Conservation (phyloP, 225 moss, liverwort and hornwort species). For the Neckera pumila region DNA sequence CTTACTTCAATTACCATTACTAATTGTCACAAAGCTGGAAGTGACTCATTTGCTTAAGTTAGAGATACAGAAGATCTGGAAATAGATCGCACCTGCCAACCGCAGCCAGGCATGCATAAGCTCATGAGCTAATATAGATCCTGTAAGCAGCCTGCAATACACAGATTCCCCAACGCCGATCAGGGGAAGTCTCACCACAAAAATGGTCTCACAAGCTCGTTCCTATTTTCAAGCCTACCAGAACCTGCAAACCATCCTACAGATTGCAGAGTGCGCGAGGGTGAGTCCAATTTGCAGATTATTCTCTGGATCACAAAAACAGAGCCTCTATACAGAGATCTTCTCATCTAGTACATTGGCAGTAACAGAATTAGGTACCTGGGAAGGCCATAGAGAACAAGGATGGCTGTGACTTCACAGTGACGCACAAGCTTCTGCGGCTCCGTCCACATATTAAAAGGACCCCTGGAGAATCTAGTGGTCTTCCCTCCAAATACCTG, state of each 20-base stretch:
- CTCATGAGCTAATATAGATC: constrained; percentile 75
- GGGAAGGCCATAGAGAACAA: constrained; percentile 69
- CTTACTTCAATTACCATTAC: background rate
- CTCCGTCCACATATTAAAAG: constrained; percentile 29
- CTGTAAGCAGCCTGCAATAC: constrained; percentile 58
- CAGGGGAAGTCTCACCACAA: background rate
- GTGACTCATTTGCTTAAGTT: background rate
- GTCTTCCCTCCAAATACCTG: constrained; percentile 44
- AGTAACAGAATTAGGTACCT: constrained; percentile 16
- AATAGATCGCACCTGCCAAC: constrained; percentile 29
- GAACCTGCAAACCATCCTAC: background rate
- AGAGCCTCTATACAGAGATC: background rate
- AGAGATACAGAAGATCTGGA: background rate
- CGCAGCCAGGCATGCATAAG: constrained; percentile 84
- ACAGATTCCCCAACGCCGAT: background rate
- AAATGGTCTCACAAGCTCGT: background rate
- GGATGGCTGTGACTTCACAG: constrained; percentile 58
- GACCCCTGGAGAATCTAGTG: constrained; percentile 1
- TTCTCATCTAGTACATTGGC: background rate
- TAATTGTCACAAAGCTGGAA: background rate
- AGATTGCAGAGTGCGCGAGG: background rate
- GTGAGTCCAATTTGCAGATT: background rate
- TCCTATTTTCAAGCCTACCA: background rate
- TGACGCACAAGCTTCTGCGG: constrained; percentile 41
- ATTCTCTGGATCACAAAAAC: background rate